Evolutionary conservation across 228 moss, liverwort and hornwort genomes (phyloP).

Genomic region (Sphagnum magellanicum): DNA sequence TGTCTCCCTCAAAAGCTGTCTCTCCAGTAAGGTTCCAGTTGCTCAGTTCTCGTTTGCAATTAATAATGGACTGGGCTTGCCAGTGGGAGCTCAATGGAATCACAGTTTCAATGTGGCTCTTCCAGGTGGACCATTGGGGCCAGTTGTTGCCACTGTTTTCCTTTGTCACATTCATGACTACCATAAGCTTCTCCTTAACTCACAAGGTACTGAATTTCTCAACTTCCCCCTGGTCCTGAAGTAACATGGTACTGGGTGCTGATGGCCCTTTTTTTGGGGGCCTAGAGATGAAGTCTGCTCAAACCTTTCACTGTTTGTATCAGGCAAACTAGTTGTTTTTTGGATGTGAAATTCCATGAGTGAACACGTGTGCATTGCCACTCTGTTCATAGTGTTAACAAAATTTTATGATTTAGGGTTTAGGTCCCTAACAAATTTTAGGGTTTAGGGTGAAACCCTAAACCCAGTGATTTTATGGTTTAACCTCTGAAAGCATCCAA

Average conservation of each 20-base stretch:
- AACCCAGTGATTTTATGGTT: neutral
- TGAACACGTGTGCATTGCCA: no score
- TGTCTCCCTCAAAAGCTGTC: slow-evolving; percentile 43
- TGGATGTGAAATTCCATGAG: no score
- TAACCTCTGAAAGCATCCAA: slow-evolving; percentile 10
- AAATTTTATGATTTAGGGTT: no score
- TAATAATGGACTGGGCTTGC: slow-evolving; percentile 56
- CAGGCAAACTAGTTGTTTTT: no score
- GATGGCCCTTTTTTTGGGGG: no score
- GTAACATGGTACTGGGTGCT: no score
- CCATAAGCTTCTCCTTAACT: slow-evolving; percentile 34
- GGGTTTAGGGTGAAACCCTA: no score
- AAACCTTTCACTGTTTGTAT: no score
- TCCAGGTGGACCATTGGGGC: slow-evolving; percentile 54
- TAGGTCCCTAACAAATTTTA: no score
- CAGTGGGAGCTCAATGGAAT: slow-evolving; percentile 40
- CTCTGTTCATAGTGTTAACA: no score
- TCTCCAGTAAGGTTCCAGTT: slow-evolving; percentile 28
- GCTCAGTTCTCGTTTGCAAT: slow-evolving; percentile 41
- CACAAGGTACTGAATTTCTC: slow-evolving; percentile 4
- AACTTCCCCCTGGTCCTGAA: no score
- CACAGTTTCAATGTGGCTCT: slow-evolving; percentile 44
- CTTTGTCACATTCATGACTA: slow-evolving; percentile 66
- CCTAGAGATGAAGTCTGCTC: no score
- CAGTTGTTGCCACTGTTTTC: slow-evolving; percentile 45